These are phyloP conservation scores for Pythium rhizo-oryzae DNA, from an alignment of 352 stramenopile genomes.

Conservation along the genomic window DNA sequence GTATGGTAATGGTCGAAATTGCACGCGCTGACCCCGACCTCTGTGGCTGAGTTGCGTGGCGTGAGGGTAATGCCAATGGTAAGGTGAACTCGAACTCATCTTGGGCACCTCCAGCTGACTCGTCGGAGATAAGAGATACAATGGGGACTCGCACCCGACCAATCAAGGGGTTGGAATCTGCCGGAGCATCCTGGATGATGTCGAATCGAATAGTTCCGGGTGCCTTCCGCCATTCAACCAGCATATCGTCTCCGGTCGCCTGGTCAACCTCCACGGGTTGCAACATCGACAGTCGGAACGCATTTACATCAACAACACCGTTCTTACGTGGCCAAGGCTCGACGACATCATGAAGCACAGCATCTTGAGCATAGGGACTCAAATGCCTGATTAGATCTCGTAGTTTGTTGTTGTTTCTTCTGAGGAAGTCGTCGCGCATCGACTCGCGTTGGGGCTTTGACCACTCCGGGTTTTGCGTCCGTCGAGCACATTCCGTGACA, in stretches of 20 bases:
- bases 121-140: slow-evolving; percentile 30
- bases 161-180: slow-evolving; percentile 18
- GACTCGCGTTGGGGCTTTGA: slow-evolving; percentile 17
- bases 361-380: slow-evolving; percentile 27
- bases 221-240: slow-evolving; percentile 28
- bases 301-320: slow-evolving; percentile 29
- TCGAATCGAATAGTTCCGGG: slow-evolving; percentile 40
- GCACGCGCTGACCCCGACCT: not conserved
- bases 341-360: slow-evolving; percentile 36
- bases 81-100: slow-evolving; percentile 30
- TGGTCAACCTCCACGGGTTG: slow-evolving; percentile 29
- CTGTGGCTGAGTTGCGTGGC: not conserved
- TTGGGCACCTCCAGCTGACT: slow-evolving; percentile 29
- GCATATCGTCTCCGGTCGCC: slow-evolving; percentile 22
- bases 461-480: slow-evolving; percentile 29
- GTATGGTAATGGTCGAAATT: slow-evolving; percentile 24
- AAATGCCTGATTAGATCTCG: slow-evolving; percentile 30
- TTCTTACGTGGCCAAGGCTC: slow-evolving; percentile 33
- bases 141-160: slow-evolving; percentile 33
- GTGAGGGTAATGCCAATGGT: slow-evolving; percentile 21
- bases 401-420: slow-evolving; percentile 32
- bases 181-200: slow-evolving; percentile 32
- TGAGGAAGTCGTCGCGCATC: slow-evolving; percentile 24
- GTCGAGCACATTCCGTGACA: slow-evolving; percentile 31
- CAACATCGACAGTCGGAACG: slow-evolving; percentile 39